A percentile compares a stretch with the other conserved stretches of the same genome.
Conservation (phyloP, 768 basidiomycete genomes). For the Pisolithus orientalis region DNA sequence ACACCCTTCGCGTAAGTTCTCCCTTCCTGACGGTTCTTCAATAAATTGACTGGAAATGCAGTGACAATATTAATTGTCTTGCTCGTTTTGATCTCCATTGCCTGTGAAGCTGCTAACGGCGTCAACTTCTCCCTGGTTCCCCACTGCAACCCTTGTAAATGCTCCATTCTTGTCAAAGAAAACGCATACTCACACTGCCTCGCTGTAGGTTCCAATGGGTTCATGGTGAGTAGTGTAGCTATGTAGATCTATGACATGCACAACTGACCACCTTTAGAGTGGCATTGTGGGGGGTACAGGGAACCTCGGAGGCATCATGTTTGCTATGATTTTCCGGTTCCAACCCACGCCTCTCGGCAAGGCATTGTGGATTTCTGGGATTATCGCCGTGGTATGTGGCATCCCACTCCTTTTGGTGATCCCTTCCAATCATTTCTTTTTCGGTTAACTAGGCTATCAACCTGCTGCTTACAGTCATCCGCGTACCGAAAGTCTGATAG, state of each 20-base stretch:
- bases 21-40: not conserved
- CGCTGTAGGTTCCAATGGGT: slow-evolving; percentile 22
- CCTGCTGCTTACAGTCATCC: not conserved
- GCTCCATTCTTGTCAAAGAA: slow-evolving; percentile 7
- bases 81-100: slow-evolving; percentile 32
- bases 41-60: slow-evolving; percentile 2
- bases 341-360: slow-evolving; percentile 34
- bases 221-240: slow-evolving; percentile 22
- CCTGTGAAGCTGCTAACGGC: slow-evolving; percentile 42
- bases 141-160: slow-evolving; percentile 39
- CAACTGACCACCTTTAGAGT: slow-evolving; percentile 11
- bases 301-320: slow-evolving; percentile 42
- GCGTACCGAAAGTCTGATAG: not conserved
- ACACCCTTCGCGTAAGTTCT: not conserved
- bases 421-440: not conserved
- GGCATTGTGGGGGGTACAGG: slow-evolving; percentile 36
- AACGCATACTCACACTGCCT: not conserved
- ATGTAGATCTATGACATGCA: not conserved
- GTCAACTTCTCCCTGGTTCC: slow-evolving; percentile 45
- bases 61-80: slow-evolving; percentile 32
- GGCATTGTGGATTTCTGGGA: slow-evolving; percentile 42
- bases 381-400: slow-evolving; percentile 29
- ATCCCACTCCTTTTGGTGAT: not conserved
- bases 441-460: not conserved
- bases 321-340: slow-evolving; percentile 44